Evolutionary conservation across 208 protist genomes (phyloP).

Genomic region (Trypanosoma cruzi): DNA sequence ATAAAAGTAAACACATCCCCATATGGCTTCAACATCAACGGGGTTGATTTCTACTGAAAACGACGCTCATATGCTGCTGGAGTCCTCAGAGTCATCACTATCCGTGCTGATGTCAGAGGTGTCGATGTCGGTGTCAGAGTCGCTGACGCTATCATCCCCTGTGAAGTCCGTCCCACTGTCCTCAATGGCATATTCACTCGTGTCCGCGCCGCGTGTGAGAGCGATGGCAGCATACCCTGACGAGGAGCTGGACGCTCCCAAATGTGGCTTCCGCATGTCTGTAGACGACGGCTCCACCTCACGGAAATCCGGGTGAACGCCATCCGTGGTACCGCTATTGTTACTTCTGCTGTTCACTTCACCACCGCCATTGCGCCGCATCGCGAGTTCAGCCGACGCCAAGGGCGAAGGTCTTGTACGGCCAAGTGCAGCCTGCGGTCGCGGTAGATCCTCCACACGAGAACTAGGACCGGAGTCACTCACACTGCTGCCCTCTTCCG

Average conservation of each 20-base stretch:
- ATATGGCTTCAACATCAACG: too few species aligned
- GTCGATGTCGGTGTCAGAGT: constrained; percentile 18
- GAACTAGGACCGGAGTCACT: constrained; percentile 30
- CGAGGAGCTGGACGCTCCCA: not conserved
- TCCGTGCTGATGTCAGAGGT: constrained; percentile 31
- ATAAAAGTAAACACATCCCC: too few species aligned
- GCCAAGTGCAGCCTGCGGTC: constrained; percentile 37
- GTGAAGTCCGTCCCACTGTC: constrained; percentile 25
- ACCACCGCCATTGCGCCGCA: constrained; percentile 1
- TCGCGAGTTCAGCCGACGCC: not conserved
- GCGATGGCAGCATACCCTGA: not conserved
- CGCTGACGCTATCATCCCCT: constrained; percentile 61
- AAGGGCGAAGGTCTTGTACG: constrained; percentile 27
- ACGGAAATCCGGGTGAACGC: constrained; percentile 1
- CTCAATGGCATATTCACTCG: constrained; percentile 41
- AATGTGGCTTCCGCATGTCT: constrained; percentile 7
- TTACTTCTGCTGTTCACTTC: not conserved
- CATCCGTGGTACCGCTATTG: not conserved
- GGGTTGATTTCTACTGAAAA: constrained; percentile 4
- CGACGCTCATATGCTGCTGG: constrained; percentile 28
- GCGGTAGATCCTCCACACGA: constrained; percentile 23
- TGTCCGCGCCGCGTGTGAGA: not conserved
- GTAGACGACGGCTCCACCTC: constrained; percentile 21
- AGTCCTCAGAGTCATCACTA: constrained; percentile 24
- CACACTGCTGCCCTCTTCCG: constrained; percentile 64